Evolutionary conservation across 257 asterid genomes (phyloP).

Genomic region (Ballota nigra): DNA sequence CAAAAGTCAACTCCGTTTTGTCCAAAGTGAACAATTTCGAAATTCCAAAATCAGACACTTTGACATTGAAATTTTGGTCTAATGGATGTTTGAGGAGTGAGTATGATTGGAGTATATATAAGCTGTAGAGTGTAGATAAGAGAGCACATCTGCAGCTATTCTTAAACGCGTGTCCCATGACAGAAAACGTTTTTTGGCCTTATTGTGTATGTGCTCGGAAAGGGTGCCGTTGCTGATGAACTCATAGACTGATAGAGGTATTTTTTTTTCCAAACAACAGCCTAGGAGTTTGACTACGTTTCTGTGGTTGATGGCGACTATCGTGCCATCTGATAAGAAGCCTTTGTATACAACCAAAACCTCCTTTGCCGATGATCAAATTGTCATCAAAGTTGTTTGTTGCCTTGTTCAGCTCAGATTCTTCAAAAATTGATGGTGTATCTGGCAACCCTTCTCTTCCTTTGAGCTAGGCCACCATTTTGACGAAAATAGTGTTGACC

Average conservation of each 20-base stretch:
- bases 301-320: slow-evolving; percentile 25
- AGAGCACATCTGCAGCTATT: slow-evolving; percentile 37
- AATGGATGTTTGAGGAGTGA: slow-evolving; percentile 31
- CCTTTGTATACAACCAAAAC: slow-evolving; percentile 27
- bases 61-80: slow-evolving; percentile 24
- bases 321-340: neutral
- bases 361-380: slow-evolving; percentile 26
- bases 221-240: slow-evolving; percentile 33
- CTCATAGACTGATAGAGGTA: slow-evolving; percentile 34
- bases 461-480: slow-evolving; percentile 21
- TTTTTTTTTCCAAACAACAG: slow-evolving; percentile 37
- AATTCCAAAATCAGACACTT: slow-evolving; percentile 34
- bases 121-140: slow-evolving; percentile 37
- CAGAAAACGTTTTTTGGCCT: neutral
- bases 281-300: slow-evolving; percentile 36
- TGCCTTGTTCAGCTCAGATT: slow-evolving; percentile 17
- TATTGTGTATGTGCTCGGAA: slow-evolving; percentile 25
- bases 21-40: slow-evolving; percentile 32
- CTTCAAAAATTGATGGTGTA: neutral
- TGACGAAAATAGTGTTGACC: neutral
- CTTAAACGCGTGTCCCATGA: slow-evolving; percentile 25
- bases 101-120: slow-evolving; percentile 40
- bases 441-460: neutral
- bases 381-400: slow-evolving; percentile 17
- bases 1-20: slow-evolving; percentile 13